Evolutionary conservation across 768 basidiomycete species (phyloP), one percentile per base, ranked within the genome.

Genomic region (Strobilomyces dryophilus): DNA sequence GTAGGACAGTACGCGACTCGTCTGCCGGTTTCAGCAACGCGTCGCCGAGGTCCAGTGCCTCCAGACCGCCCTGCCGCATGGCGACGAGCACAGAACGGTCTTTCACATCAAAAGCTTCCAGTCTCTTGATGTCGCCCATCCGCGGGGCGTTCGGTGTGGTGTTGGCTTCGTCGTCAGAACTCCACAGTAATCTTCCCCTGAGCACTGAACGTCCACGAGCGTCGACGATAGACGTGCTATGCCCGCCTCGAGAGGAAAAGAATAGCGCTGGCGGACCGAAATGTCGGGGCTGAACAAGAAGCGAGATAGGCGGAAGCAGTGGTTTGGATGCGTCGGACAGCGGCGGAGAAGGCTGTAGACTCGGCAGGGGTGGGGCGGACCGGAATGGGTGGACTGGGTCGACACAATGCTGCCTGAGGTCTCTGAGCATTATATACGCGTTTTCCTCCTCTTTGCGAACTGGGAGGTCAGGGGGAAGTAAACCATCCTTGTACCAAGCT

Each of bases 191-290:
- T 47, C 84, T 81, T 34, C 85, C 85, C 58, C 92, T 88, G 11
- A 93, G 77, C 10, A 93, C 91, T 12, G 91, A 89, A 49, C 89
- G 74, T 39, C 91, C 91, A 18, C 89, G 81, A n/a, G 85, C 81
- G 64, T 93, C 91, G 17, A 93, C 91, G 48, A 93, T 89, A 5
- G 87, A 77, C 0, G 91, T 93, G 61, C 90, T 93, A 62, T 92
- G 89, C 1, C 91, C 91, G 20, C 91, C 91, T n/a, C 91, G 84
- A 10, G 89, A 87, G 10, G 90, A 91, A 67, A 80, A 93, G 71
- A 93, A 93, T 17, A 93, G 68, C 1, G 91, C 87, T 5, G 91
- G 91, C 21, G 91, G 91, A 0, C 91, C 91, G 61, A 90, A 93
- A 65, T 90, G 89, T 36, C 76, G 79, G 9, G 91, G 86, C 60